Percentiles rank a stretch among this genome's conserved stretches.
Conservation (phyloP, 495 filamentous ascomycete species). For the Cercophora samala region DNA sequence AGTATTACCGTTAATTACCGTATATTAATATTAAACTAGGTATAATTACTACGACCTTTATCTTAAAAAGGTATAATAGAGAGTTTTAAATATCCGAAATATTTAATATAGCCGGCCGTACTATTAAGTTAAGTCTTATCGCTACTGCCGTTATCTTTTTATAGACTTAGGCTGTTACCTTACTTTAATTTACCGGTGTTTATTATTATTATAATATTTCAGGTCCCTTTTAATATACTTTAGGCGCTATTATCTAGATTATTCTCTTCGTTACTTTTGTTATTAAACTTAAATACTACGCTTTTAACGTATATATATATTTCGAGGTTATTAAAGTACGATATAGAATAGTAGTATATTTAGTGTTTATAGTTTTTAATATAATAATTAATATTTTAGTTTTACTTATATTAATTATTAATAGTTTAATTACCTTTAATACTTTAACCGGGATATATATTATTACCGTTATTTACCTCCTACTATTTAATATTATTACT, state of each 20-base stretch:
- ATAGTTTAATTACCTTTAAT: constrained; percentile 81
- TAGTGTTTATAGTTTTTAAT: constrained; percentile 77
- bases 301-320: constrained; percentile 84
- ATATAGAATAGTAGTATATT: constrained; percentile 59
- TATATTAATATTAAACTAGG: constrained; percentile 4
- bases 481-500: constrained; percentile 78
- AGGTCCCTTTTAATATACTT: constrained; percentile 86
- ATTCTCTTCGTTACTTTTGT: constrained; percentile 89
- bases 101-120: constrained; percentile 94
- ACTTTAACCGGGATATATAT: constrained; percentile 83
- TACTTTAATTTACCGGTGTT: constrained; percentile 79
- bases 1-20: no score
- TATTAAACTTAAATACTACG: constrained; percentile 85
- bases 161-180: constrained; percentile 90
- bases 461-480: constrained; percentile 83
- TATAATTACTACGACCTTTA: constrained; percentile 67
- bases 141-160: constrained; percentile 90
- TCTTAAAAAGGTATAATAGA: constrained; percentile 81
- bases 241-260: constrained; percentile 67
- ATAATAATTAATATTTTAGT: constrained; percentile 80
- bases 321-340: constrained; percentile 64
- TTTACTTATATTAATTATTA: constrained; percentile 89
- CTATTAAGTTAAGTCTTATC: constrained; percentile 92
- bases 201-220: constrained; percentile 91
- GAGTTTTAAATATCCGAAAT: constrained; percentile 96